These are phyloP conservation scores for Haplosporangium sp. DNA, from an alignment of 371 early-diverging fungal species.

Conservation along the genomic window DNA sequence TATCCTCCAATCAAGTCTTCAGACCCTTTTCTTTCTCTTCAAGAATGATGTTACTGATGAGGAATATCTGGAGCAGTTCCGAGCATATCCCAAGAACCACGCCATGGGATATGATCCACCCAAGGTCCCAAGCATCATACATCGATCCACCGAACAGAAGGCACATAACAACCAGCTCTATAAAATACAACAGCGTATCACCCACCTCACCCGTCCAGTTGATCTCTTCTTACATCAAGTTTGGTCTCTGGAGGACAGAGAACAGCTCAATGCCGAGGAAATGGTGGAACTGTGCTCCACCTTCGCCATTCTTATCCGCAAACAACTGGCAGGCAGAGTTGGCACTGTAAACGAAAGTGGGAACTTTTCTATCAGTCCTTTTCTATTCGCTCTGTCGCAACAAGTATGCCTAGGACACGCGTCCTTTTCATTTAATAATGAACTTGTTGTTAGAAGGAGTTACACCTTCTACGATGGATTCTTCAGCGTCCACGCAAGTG, in stretches of 20 bases:
- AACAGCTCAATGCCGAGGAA: too few species aligned
- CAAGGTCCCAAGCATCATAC: slow-evolving; percentile 4
- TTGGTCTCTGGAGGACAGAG: slow-evolving; percentile 9
- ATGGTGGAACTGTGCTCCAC: too few species aligned
- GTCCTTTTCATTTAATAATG: too few species aligned
- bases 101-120: slow-evolving; percentile 17
- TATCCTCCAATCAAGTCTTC: background rate
- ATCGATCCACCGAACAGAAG: background rate
- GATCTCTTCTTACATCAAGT: slow-evolving; percentile 22
- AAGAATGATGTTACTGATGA: slow-evolving; percentile 4
- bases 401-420: too few species aligned
- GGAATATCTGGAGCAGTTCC: slow-evolving; percentile 13
- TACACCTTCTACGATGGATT: too few species aligned
- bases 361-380: too few species aligned
- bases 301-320: too few species aligned
- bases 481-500: too few species aligned
- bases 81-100: slow-evolving; percentile 16
- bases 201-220: slow-evolving; percentile 19
- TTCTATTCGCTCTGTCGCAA: too few species aligned
- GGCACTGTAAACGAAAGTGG: too few species aligned
- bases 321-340: too few species aligned
- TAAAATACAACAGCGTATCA: slow-evolving; percentile 10
- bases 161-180: slow-evolving; percentile 6
- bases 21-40: slow-evolving; percentile 6
- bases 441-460: too few species aligned